Evolutionary conservation across 495 filamentous ascomycete genomes (phyloP), one percentile per base, ranked within the genome.

Genomic region (Delitschia confertaspora): DNA sequence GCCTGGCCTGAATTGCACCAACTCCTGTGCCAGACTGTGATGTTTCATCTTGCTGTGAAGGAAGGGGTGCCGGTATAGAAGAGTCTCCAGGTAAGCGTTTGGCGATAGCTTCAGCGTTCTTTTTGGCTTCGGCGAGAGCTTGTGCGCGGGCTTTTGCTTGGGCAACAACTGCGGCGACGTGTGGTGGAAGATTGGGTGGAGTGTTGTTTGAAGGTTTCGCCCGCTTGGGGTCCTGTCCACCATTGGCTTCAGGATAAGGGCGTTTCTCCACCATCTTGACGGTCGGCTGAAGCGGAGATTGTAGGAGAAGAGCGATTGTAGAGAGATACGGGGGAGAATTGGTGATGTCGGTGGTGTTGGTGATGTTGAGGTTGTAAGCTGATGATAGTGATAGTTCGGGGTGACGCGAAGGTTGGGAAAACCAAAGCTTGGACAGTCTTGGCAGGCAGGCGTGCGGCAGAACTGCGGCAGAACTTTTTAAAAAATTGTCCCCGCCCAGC

Each of bases 231-330:
- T 34, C 56, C 75, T 74, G 38, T 69, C 55, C 31, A 59, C 65
- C 68, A 41, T 65, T 65, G 41, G 65, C 62, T 53, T 67, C 71
- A 24, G 74, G 70, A 50, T 74, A 68, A 60, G 74, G 70, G 38
- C 79, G 68, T 64, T 83, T 83, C 49, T 78, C 76, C 42, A 70
- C 66, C 73, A 79, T 80, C 23, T 16, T 61, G 45, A 40, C 45
- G 45, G 36, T 5, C 6, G 20, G 6, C 7, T 7, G 38, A 4
- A 8, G 9, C 29, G 42, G n/a, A 9, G 19, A 16, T 38, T 22
- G 42, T 20, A 34, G 17, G 20, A 23, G 27, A 13, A 32, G 20
- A 35, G 10, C 4, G 26, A n/a, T 4, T 7, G 30, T 6, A 34
- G 29, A 23, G 4, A 13, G 26, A 18, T 19, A 14, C 11, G 37